Evolutionary conservation across 805 yeast genomes (phyloP), one percentile per base, ranked within the genome.

Genomic region (Kuraishia cidri): DNA sequence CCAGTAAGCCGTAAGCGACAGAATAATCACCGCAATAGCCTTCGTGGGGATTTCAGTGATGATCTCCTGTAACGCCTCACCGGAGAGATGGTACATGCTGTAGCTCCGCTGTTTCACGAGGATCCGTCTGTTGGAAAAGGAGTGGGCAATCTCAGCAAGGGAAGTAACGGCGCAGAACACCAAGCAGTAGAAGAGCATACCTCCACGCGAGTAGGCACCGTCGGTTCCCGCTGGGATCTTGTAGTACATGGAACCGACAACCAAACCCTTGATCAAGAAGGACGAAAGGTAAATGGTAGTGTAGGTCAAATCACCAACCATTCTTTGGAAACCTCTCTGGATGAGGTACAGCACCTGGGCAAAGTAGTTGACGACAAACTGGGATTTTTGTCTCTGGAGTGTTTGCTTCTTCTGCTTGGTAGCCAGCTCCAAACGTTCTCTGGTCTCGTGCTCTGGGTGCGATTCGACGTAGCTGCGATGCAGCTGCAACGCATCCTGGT

Each of bases 191-290:
- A 76, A 78, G 52, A 78, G 54, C 25, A 72, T 54, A 48, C 81
- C 81, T 53, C 79, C 76, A 57, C 83, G 66, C 37, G 75, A 67
- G 48, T 70, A 75, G 28, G 78, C 69, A 34, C 80, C 78, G 6
- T 49, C 48, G 1, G 83, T 73, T 5, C 64, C 58, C 4, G 60
- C 54, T 29, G 64, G 58, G 30, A 71, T 63, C 37, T 69, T 69
- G 48, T 63, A 77, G 45, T 66, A 77, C 46, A 74, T 61, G 1
- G 84, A 75, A 31, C 83, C 78, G 36, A 72, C 64, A 45, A 78
- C 56, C 41, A 78, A 57, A 36, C 80, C 72, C 58, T 74, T 75
- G 34, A 69, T 61, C 30, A 67, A 50, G 33, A 75, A 69, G 28
- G 79, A 76, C 23, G 65, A 55, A 30, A 75, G 41, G 25, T 71